Percentiles rank a stretch among this genome's conserved stretches.
Conservation (phyloP, 176 grass and related monocot genomes). For the Canna indica region DNA sequence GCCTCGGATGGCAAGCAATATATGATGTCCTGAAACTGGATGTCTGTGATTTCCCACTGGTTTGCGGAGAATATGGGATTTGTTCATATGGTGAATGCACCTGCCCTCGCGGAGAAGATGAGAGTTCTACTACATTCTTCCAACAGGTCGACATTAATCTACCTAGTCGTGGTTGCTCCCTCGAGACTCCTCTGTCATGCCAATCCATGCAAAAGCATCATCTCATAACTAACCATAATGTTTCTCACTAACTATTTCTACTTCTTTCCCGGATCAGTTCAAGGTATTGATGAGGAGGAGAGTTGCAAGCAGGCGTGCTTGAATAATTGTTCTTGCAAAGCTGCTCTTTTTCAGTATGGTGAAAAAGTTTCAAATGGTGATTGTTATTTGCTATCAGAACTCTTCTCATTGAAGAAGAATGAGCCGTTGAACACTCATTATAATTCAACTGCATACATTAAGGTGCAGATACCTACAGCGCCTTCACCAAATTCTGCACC, state of each 20-base stretch:
- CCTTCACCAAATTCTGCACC: neutral
- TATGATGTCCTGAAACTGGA: constrained; percentile 35
- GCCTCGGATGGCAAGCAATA: constrained; percentile 5
- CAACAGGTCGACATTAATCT: no score
- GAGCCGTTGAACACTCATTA: constrained; percentile 28
- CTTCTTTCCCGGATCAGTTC: constrained; percentile 6
- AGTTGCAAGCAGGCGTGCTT: constrained; percentile 63
- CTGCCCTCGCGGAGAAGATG: neutral
- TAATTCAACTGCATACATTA: constrained; percentile 68
- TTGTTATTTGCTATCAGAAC: constrained; percentile 44
- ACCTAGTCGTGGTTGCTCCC: constrained; percentile 25
- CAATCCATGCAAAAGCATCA: constrained; percentile 32
- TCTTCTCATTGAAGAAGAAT: constrained; percentile 58
- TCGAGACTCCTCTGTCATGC: constrained; percentile 36
- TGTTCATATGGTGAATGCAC: neutral
- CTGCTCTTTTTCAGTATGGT: constrained; percentile 31
- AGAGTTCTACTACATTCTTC: neutral
- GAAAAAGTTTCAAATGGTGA: constrained; percentile 33
- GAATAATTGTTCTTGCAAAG: constrained; percentile 70
- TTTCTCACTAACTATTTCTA: constrained; percentile 33
- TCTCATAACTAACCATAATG: constrained; percentile 23
- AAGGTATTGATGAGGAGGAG: constrained; percentile 45
- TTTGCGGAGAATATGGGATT: constrained; percentile 26
- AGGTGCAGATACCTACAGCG: constrained; percentile 40
- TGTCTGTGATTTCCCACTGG: constrained; percentile 42